A percentile compares a stretch with the other conserved stretches of the same genome.
These are phyloP conservation scores for Sugiyamaella qingdaonensis DNA, from an alignment of 805 yeast genomes.

Conservation along the genomic window DNA sequence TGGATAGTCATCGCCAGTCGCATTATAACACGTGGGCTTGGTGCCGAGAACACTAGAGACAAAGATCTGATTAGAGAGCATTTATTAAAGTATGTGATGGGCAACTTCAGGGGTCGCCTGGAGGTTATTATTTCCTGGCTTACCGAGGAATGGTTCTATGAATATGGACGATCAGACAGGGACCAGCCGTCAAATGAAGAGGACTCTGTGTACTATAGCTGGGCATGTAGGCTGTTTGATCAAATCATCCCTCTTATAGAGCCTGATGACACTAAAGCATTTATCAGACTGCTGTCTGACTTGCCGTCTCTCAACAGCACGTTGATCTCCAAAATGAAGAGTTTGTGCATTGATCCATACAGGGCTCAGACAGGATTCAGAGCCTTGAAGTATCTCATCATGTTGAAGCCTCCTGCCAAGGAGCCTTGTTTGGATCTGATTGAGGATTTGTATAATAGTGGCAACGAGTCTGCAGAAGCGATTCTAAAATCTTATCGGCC, in stretches of 20 bases:
- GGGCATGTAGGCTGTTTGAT: constrained; percentile 71
- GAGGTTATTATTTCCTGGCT: constrained; percentile 86
- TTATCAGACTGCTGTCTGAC: constrained; percentile 81
- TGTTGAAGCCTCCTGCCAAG: constrained; percentile 87
- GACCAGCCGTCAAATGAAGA: constrained; percentile 35
- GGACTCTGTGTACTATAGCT: constrained; percentile 47
- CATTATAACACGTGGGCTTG: constrained; percentile 76
- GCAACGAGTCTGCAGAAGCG: constrained; percentile 20
- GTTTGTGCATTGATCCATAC: constrained; percentile 81
- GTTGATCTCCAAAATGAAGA: constrained; percentile 60
- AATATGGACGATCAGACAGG: constrained; percentile 27
- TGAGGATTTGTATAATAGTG: constrained; percentile 27
- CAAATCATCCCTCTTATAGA: constrained; percentile 82
- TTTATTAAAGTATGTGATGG: constrained; percentile 66
- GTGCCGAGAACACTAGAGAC: constrained; percentile 29
- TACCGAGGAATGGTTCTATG: constrained; percentile 89
- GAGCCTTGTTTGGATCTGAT: constrained; percentile 36
- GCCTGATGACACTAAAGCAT: constrained; percentile 69
- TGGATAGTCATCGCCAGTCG: constrained; percentile 76
- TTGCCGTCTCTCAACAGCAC: constrained; percentile 67
- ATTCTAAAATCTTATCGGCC: constrained; percentile 31
- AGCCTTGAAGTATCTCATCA: constrained; percentile 70
- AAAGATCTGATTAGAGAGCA: constrained; percentile 58
- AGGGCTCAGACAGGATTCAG: constrained; percentile 77
- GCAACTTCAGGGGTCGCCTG: constrained; percentile 64